phyloP scores from a whole-genome alignment of 768 basidiomycete genomes.

The Coprinellus aureogranulatus region DNA sequence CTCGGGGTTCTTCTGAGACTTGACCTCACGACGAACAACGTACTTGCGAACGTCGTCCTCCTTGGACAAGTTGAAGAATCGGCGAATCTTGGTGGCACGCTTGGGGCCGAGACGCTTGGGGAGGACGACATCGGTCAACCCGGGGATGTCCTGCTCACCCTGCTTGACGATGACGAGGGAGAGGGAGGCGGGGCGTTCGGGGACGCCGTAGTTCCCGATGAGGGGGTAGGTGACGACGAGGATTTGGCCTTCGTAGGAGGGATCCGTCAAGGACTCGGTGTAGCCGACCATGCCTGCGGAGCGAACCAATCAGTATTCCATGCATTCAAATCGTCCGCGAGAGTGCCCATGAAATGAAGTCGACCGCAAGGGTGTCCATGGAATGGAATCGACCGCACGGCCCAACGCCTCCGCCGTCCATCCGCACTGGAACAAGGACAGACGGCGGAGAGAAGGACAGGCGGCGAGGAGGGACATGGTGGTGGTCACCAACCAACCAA shows the following conservation, averaged over 20 bases:
- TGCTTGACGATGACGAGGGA: slow-evolving; percentile 95
- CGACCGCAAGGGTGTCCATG: not conserved
- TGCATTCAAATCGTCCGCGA: too few species aligned
- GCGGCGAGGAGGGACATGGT: too few species aligned
- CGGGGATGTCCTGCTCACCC: slow-evolving; percentile 86
- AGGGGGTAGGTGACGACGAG: slow-evolving; percentile 96
- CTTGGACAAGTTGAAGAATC: slow-evolving; percentile 97
- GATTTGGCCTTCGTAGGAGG: slow-evolving; percentile 97
- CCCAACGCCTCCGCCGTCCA: too few species aligned
- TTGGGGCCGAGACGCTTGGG: slow-evolving; percentile 97
- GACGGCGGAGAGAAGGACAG: too few species aligned
- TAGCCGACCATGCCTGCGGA: slow-evolving; percentile 97
- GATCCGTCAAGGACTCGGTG: slow-evolving; percentile 96
- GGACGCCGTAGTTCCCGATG: slow-evolving; percentile 97
- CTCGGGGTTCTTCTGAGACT: slow-evolving; percentile 79
- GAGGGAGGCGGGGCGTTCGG: slow-evolving; percentile 80
- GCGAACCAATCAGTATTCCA: slow-evolving; percentile 9
- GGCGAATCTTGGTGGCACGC: slow-evolving; percentile 94
- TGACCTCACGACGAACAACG: slow-evolving; percentile 90
- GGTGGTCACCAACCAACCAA: too few species aligned
- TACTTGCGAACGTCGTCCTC: slow-evolving; percentile 98
- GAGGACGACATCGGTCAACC: slow-evolving; percentile 86
- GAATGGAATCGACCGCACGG: too few species aligned
- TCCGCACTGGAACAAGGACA: too few species aligned
- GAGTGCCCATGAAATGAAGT: too few species aligned